Evolutionary conservation across 352 stramenopile species (phyloP), one percentile per base, ranked within the genome.

Genomic region (Thraustotheca clavata): DNA sequence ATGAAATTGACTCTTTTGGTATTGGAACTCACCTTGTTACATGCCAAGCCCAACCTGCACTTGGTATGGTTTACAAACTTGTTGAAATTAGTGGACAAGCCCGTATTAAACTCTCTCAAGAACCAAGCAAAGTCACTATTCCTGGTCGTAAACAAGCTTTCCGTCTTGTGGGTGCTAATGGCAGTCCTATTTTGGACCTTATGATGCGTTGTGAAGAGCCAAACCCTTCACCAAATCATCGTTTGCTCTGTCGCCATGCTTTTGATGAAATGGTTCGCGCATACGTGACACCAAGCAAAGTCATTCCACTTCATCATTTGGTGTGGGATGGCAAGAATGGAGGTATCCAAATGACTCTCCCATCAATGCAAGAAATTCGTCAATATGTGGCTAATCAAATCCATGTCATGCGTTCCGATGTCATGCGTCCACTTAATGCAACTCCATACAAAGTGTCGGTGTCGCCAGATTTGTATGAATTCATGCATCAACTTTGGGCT

Each of bases 61-160:
- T 99, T 1, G 97, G 97, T 24, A 97, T 96, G 96, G 97, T 99
- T 22, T 99, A 98, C 86, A 99, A 99, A 78, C 83, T 99, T 24
- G 96, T 99, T 32, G 96, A 99, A 78, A 96, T 99, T 63, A 90
- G 98, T 62, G 89, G 83, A 24, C 69, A 88, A 63, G 91, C 97
- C 16, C 83, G 96, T 46, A 99, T 99, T 65, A 99, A 99, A 77
- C 75, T 99, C 31, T 98, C 89, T 24, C 84, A 99, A 76, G 96
- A 99, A 49, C 80, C 96, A 27, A 91, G 76, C 57, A 99, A 99
- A 70, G 95, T 98, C 26, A 97, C 89, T 48, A 94, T 97, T 48
- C 89, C 89, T 4, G 87, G 86, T 2, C 82, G 85, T 43, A 97
- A 97, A 73, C 75, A 92, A 27, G 88, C 87, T 6, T 98, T 96